Conservation (phyloP, 129 eudicot species). For the Pseudognaphalium luteoalbum region DNA sequence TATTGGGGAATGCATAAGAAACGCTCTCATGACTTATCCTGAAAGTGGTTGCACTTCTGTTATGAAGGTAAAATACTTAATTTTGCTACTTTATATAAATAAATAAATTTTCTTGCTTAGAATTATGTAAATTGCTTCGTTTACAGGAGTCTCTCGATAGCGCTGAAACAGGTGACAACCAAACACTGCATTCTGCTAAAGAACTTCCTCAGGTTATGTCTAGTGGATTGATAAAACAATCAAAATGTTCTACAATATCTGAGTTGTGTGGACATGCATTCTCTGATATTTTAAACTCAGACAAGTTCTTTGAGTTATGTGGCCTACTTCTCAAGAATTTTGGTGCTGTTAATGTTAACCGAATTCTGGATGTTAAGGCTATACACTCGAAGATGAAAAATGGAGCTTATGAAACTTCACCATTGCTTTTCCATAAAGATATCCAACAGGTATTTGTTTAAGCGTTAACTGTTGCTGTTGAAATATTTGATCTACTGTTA, state of each 20-base stretch:
- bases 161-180: slow-evolving; percentile 39
- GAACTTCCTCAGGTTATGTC: slow-evolving; percentile 28
- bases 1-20: slow-evolving; percentile 47
- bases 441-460: slow-evolving; percentile 63
- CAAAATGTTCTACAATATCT: slow-evolving; percentile 39
- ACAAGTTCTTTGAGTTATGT: slow-evolving; percentile 59
- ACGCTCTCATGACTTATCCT: slow-evolving; percentile 41
- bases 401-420: slow-evolving; percentile 67
- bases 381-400: slow-evolving; percentile 63
- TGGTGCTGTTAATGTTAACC: slow-evolving; percentile 52
- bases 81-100: neutral
- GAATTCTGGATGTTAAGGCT: slow-evolving; percentile 47
- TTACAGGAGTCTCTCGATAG: slow-evolving; percentile 49
- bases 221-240: slow-evolving; percentile 41
- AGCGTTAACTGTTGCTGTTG: slow-evolving; percentile 5
- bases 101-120: neutral
- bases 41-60: slow-evolving; percentile 35
- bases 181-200: slow-evolving; percentile 32
- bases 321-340: slow-evolving; percentile 61
- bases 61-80: slow-evolving; percentile 38
- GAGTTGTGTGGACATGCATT: slow-evolving; percentile 51
- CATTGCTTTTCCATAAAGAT: slow-evolving; percentile 62
- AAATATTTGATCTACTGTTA: neutral
- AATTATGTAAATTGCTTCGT: slow-evolving; percentile 15
- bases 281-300: slow-evolving; percentile 55